A percentile compares a stretch with the other conserved stretches of the same genome.
Conservation (phyloP, 1,284 basidiomycete species). For the Ceratobasidium sp. region DNA sequence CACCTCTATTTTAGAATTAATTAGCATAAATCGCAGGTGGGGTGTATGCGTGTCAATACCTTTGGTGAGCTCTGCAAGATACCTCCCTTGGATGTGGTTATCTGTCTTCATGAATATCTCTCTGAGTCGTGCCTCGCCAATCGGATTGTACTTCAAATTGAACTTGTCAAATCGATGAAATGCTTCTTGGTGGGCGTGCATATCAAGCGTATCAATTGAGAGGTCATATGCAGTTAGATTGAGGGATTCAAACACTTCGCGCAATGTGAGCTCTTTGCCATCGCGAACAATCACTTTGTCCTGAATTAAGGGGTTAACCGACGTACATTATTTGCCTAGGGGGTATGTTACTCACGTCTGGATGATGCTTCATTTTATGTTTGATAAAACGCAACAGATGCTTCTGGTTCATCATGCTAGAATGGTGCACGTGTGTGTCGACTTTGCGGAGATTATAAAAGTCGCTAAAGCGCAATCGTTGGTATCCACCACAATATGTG, state of each 20-base stretch:
- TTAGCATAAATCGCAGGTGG: neutral
- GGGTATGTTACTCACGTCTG: slow-evolving; percentile 60
- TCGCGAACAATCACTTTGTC: slow-evolving; percentile 97
- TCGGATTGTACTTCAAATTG: slow-evolving; percentile 91
- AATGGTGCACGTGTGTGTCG: slow-evolving; percentile 98
- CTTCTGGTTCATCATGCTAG: slow-evolving; percentile 99
- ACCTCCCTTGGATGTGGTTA: slow-evolving; percentile 89
- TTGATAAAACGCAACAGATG: slow-evolving; percentile 99
- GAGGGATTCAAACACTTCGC: slow-evolving; percentile 94
- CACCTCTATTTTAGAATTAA: slow-evolving; percentile 66
- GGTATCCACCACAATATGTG: neutral
- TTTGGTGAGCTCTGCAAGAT: slow-evolving; percentile 93
- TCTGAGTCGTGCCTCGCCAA: slow-evolving; percentile 91
- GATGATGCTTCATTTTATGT: slow-evolving; percentile 87
- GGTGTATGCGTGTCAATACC: slow-evolving; percentile 56
- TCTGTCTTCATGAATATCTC: slow-evolving; percentile 99
- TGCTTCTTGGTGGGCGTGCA: slow-evolving; percentile 97
- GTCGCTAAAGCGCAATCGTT: slow-evolving; percentile 64
- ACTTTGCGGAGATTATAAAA: slow-evolving; percentile 99
- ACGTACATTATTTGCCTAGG: neutral
- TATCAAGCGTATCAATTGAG: slow-evolving; percentile 98
- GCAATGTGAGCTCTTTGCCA: slow-evolving; percentile 85
- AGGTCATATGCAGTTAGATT: slow-evolving; percentile 97
- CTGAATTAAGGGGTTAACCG: slow-evolving; percentile 53
- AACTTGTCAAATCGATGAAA: slow-evolving; percentile 99